These are phyloP conservation scores for Syzygium jambos DNA, from an alignment of 345 rosid genomes.

Conservation along the genomic window DNA sequence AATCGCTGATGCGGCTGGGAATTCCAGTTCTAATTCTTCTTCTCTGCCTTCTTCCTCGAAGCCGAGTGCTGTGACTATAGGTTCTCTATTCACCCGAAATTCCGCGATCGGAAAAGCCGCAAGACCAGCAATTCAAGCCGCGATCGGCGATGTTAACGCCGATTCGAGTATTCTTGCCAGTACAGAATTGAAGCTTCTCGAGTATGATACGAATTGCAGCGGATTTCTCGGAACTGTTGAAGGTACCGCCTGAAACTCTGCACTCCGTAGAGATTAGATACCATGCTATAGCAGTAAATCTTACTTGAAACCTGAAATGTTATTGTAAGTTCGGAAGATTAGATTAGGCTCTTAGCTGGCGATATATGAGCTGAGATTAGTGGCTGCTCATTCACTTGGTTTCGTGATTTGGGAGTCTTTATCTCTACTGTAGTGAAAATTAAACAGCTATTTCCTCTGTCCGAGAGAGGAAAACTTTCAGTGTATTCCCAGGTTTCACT, in stretches of 20 bases:
- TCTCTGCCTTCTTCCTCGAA: conserved; percentile 18
- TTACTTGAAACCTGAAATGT: not conserved
- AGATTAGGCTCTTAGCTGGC: not conserved
- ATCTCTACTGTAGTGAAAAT: not conserved
- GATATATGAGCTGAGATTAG: not conserved
- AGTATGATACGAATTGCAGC: conserved; percentile 72
- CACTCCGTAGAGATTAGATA: not conserved
- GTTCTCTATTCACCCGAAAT: conserved; percentile 59
- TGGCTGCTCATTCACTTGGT: not conserved
- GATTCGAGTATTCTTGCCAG: conserved; percentile 47
- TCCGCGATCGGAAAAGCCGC: conserved; percentile 80
- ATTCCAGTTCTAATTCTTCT: conserved; percentile 6
- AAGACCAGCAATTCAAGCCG: conserved; percentile 46
- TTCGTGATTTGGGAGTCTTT: not conserved
- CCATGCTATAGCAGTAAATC: not conserved
- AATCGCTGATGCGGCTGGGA: conserved; percentile 17
- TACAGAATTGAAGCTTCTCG: conserved; percentile 31
- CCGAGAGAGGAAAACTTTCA: not conserved
- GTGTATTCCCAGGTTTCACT: not conserved
- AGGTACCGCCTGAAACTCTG: conserved; percentile 36
- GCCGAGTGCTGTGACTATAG: conserved; percentile 48
- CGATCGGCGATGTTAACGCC: conserved; percentile 62
- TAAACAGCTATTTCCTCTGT: too few species aligned
- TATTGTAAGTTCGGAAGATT: not conserved
- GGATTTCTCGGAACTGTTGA: conserved; percentile 75